A percentile compares a stretch with the other conserved stretches of the same genome.
phyloP scores from a whole-genome alignment of 106 monocot genomes.

The Phalaenopsis aphrodite region DNA sequence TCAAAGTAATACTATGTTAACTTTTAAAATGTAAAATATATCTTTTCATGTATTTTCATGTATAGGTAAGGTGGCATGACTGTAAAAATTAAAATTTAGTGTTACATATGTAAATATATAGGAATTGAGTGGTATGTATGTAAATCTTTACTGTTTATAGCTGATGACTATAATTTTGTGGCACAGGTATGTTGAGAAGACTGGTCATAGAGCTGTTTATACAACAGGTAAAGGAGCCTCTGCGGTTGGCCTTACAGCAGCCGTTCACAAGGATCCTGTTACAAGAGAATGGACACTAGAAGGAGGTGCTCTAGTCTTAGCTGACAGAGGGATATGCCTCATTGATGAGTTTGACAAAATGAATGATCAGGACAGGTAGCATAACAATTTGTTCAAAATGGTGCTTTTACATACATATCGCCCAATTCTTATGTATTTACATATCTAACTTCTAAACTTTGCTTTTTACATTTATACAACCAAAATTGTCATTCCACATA shows the following conservation, averaged over 20 bases:
- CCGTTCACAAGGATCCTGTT: constrained; percentile 97
- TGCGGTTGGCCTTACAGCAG: constrained; percentile 96
- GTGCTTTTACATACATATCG: background rate
- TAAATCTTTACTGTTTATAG: background rate
- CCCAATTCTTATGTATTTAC: no score
- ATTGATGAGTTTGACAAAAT: constrained; percentile 99
- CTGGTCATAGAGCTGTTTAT: constrained; percentile 96
- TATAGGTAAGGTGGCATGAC: no score
- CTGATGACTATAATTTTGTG: background rate
- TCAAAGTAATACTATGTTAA: no score
- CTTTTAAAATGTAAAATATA: no score
- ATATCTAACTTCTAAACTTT: background rate
- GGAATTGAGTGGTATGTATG: no score
- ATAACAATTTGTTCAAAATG: background rate
- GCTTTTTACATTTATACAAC: no score
- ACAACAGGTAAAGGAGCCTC: constrained; percentile 99
- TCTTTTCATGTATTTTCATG: no score
- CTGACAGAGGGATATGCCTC: constrained; percentile 93
- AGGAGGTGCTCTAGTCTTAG: constrained; percentile 98
- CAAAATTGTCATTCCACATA: no score
- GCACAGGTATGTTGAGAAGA: constrained; percentile 91
- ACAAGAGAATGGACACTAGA: constrained; percentile 99
- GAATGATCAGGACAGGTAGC: constrained; percentile 98
- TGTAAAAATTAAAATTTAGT: no score
- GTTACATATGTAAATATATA: no score